Evolutionary conservation across 352 stramenopile genomes (phyloP).

Genomic region (Pythium aphanidermatum): DNA sequence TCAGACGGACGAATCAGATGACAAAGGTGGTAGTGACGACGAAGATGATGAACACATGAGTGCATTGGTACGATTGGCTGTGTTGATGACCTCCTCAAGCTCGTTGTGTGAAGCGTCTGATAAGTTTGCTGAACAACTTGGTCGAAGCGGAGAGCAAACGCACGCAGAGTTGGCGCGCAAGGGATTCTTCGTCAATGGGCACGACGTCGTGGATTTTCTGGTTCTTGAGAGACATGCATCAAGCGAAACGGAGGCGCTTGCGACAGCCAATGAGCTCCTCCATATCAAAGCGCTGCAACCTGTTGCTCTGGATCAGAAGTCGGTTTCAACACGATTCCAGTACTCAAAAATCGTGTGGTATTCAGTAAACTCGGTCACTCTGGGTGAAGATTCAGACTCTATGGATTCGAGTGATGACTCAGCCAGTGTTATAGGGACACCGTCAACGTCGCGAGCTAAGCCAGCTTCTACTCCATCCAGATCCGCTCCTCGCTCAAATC

Average conservation of each 20-base stretch:
- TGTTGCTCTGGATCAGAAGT: conserved; percentile 18
- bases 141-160: conserved; percentile 23
- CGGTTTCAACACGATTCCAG: conserved; percentile 37
- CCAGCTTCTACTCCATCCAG: conserved; percentile 13
- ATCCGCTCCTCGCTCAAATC: conserved; percentile 41
- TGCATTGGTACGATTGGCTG: conserved; percentile 54
- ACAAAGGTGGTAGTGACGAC: conserved; percentile 30
- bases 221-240: conserved; percentile 46
- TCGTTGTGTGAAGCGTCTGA: conserved; percentile 58
- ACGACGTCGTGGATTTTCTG: conserved; percentile 73
- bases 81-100: conserved; percentile 68
- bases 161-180: conserved; percentile 36
- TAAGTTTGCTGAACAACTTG: conserved; percentile 39
- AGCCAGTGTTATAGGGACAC: conserved; percentile 17
- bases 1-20: conserved; percentile 35
- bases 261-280: conserved; percentile 72
- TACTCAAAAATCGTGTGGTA: conserved; percentile 80
- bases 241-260: conserved; percentile 57
- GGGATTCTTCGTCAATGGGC: conserved; percentile 73
- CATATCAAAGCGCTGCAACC: conserved; percentile 58
- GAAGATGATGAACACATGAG: conserved; percentile 46
- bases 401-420: conserved; percentile 58
- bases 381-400: conserved; percentile 64
- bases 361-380: conserved; percentile 66
- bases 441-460: conserved; percentile 24